A percentile compares a stretch with the other conserved stretches of the same genome.
These are phyloP conservation scores for Pyracantha coccinea DNA, from an alignment of 331 rosid genomes.

Conservation along the genomic window DNA sequence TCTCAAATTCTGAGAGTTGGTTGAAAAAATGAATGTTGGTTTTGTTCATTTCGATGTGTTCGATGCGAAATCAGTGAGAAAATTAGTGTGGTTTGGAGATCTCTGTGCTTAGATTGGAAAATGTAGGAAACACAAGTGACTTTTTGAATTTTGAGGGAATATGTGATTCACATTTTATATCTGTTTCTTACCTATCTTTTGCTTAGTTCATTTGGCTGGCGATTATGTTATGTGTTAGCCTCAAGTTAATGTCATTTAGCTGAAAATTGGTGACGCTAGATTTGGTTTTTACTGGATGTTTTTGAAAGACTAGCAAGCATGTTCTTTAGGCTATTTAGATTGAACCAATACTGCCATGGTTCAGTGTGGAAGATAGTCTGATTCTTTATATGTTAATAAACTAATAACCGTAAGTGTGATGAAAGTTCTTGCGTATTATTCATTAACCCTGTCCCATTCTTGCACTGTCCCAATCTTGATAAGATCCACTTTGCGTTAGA, in stretches of 20 bases:
- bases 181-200: neutral
- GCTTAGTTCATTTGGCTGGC: neutral
- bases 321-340: neutral
- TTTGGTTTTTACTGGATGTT: neutral
- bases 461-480: neutral
- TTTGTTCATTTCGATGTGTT: slow-evolving; percentile 6
- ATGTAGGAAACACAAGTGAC: slow-evolving; percentile 1
- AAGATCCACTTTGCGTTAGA: neutral
- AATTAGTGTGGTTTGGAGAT: slow-evolving; percentile 14
- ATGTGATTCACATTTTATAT: neutral
- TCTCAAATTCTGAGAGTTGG: slow-evolving; percentile 2
- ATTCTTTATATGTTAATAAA: neutral
- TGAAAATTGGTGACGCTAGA: neutral
- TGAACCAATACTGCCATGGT: neutral
- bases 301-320: neutral
- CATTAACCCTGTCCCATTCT: neutral
- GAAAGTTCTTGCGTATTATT: neutral
- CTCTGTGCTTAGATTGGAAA: slow-evolving; percentile 7
- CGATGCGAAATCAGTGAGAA: neutral
- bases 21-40: slow-evolving; percentile 2
- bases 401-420: neutral
- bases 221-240: neutral
- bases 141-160: neutral
- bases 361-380: neutral
- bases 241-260: neutral